A percentile compares a stretch with the other conserved stretches of the same genome.
Evolutionary conservation across 192 early-diverging fungal species (phyloP).

Genomic region (Diversispora eburnea): DNA sequence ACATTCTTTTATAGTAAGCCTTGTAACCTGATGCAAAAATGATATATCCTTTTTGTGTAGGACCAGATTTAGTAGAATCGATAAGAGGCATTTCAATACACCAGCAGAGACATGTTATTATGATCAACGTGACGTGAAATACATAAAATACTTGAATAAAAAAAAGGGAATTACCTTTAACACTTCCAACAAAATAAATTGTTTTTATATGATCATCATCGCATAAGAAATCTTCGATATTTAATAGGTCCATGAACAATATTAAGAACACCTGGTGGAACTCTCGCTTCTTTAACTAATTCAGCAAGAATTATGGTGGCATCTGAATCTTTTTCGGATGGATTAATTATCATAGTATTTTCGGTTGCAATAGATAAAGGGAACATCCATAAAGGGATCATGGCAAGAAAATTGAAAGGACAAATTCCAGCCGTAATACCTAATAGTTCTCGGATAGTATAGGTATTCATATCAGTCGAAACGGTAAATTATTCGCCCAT

Average conservation of each 20-base stretch:
- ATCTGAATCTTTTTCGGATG: conserved; percentile 90
- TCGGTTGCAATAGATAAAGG: conserved; percentile 89
- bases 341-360: conserved; percentile 90
- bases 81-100: too few species aligned
- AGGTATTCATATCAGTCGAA: conserved; percentile 92
- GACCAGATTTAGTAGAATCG: too few species aligned
- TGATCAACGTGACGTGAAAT: too few species aligned
- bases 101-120: too few species aligned
- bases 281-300: conserved; percentile 83
- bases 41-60: too few species aligned
- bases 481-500: conserved; percentile 84
- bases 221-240: conserved; percentile 88
- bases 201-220: conserved; percentile 81
- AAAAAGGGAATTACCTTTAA: conserved; percentile 44
- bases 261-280: conserved; percentile 89
- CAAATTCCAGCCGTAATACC: conserved; percentile 92
- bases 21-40: too few species aligned
- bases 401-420: conserved; percentile 98
- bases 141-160: too few species aligned
- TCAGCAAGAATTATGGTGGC: conserved; percentile 86
- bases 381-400: conserved; percentile 96
- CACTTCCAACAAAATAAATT: conserved; percentile 92
- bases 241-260: conserved; percentile 84
- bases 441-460: conserved; percentile 85
- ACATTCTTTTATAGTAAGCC: too few species aligned